Evolutionary conservation across 1,139 yeast genomes (phyloP).

Genomic region (Kurtzmaniella quercitrusa): DNA sequence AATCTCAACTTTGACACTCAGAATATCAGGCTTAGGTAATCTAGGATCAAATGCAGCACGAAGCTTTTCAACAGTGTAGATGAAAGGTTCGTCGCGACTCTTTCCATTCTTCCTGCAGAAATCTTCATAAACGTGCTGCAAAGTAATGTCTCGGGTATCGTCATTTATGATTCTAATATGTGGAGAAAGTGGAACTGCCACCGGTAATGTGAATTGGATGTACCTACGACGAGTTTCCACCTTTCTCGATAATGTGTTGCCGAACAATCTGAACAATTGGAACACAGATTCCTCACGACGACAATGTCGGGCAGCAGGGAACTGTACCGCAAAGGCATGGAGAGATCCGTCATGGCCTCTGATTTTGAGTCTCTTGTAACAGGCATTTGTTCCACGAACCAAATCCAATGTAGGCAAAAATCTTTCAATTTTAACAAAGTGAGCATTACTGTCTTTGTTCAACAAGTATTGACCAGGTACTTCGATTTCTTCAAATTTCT

Average conservation of each 20-base stretch:
- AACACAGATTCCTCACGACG: constrained; percentile 93
- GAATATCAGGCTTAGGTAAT: constrained; percentile 85
- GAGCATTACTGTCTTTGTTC: constrained; percentile 79
- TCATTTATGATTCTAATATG: constrained; percentile 91
- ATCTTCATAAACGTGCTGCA: constrained; percentile 86
- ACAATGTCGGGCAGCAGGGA: constrained; percentile 96
- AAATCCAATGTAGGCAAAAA: constrained; percentile 87
- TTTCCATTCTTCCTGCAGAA: constrained; percentile 72
- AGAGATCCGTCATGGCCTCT: constrained; percentile 92
- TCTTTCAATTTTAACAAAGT: constrained; percentile 88
- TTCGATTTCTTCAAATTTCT: constrained; percentile 95
- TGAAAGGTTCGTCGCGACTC: constrained; percentile 85
- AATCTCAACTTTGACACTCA: constrained; percentile 87
- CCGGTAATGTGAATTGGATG: constrained; percentile 81
- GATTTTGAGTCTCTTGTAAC: constrained; percentile 83
- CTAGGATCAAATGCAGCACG: constrained; percentile 93
- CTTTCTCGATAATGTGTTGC: constrained; percentile 72
- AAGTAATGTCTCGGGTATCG: constrained; percentile 68
- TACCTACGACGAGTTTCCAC: constrained; percentile 87
- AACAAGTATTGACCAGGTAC: constrained; percentile 93
- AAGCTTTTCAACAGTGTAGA: constrained; percentile 79
- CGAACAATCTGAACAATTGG: constrained; percentile 85
- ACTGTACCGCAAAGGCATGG: constrained; percentile 93
- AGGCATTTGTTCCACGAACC: constrained; percentile 88
- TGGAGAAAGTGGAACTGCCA: constrained; percentile 92